phyloP scores from a whole-genome alignment of 2,329 filamentous ascomycete species.

The Diplodia intermedia region DNA sequence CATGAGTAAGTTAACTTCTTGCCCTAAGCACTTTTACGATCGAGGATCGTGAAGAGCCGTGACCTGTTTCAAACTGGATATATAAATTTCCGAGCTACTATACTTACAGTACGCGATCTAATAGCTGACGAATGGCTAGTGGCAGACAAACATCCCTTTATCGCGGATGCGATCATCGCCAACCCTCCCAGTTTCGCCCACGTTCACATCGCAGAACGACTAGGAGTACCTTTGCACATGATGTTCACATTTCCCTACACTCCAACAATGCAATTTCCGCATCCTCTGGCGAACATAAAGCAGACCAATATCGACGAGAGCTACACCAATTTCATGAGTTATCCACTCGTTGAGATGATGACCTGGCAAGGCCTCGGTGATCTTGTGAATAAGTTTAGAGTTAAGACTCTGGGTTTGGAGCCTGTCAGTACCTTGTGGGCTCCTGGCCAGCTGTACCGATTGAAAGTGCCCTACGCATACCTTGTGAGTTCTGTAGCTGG shows the following conservation, averaged over 20 bases:
- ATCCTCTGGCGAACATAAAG: constrained; percentile 78
- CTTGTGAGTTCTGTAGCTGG: constrained; percentile 46
- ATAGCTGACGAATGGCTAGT: constrained; percentile 45
- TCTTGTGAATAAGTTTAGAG: constrained; percentile 75
- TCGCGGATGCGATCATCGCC: constrained; percentile 82
- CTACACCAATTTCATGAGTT: constrained; percentile 82
- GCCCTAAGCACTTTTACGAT: not conserved
- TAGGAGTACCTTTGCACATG: constrained; percentile 77
- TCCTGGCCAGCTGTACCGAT: constrained; percentile 72
- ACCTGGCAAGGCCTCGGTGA: constrained; percentile 71
- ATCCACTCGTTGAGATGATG: constrained; percentile 82
- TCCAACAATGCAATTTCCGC: constrained; percentile 76
- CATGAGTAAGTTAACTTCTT: constrained; percentile 55
- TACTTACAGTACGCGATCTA: too few species aligned
- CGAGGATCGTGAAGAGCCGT: constrained; percentile 38
- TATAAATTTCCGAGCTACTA: too few species aligned
- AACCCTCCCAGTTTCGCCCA: constrained; percentile 82
- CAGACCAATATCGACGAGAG: constrained; percentile 73
- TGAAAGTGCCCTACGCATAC: constrained; percentile 79
- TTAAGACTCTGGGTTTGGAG: constrained; percentile 72
- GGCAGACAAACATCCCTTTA: constrained; percentile 71
- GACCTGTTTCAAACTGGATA: constrained; percentile 40
- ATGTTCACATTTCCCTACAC: constrained; percentile 92
- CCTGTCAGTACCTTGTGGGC: constrained; percentile 80
- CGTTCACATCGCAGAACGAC: constrained; percentile 75